These are phyloP conservation scores for Oryza officinalis DNA, from an alignment of 176 grass and related monocot genomes.

Conservation along the genomic window DNA sequence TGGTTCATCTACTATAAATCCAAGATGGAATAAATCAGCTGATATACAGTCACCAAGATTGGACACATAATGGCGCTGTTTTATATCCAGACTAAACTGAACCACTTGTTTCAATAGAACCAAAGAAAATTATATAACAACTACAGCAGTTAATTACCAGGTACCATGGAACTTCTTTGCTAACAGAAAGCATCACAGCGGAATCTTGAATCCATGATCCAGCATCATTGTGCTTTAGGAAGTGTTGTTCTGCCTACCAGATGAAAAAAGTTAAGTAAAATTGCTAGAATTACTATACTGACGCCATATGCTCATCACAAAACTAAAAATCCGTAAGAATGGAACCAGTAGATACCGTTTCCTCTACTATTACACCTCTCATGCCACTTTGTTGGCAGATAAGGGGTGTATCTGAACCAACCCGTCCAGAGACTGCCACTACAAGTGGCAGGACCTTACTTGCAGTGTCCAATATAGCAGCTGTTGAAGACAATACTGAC, in stretches of 20 bases:
- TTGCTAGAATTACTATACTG: background rate
- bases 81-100: background rate
- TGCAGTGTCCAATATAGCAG: slow-evolving; percentile 76
- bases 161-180: slow-evolving; percentile 95
- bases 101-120: background rate
- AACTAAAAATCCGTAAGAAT: background rate
- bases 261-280: slow-evolving; percentile 25
- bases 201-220: slow-evolving; percentile 99
- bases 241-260: slow-evolving; percentile 88
- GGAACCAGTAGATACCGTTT: slow-evolving; percentile 61
- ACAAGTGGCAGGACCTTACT: slow-evolving; percentile 82
- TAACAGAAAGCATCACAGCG: slow-evolving; percentile 74
- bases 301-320: background rate
- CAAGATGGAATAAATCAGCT: background rate
- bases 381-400: slow-evolving; percentile 90
- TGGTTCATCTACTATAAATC: background rate
- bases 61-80: background rate
- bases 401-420: slow-evolving; percentile 85
- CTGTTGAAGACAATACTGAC: slow-evolving; percentile 38
- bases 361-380: slow-evolving; percentile 88
- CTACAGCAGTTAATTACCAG: slow-evolving; percentile 59
- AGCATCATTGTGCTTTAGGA: slow-evolving; percentile 94
- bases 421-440: slow-evolving; percentile 79
- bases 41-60: background rate
- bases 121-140: slow-evolving; percentile 3